Base-by-base conservation (phyloP, 106 monocot species). In the Dioscorea dumetorum region DNA sequence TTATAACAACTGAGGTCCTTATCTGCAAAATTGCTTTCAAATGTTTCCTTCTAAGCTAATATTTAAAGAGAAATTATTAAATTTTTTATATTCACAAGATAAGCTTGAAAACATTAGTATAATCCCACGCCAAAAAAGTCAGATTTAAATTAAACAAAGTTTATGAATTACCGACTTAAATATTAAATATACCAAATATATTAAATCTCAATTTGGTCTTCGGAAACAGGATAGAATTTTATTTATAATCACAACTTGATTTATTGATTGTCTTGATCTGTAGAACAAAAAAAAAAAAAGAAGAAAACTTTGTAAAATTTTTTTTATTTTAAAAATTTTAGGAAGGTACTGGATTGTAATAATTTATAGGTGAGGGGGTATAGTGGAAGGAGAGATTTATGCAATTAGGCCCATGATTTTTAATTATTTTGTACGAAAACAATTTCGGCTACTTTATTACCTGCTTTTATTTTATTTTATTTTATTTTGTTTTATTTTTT, bases 371-470 rank as follows among this genome's bases (percentile, higher is more conserved):
- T 54, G 4, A 19, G 54, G 54, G 8, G 12, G 28, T 28, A 28
- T 28, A 28, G 1, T 1, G 28, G 28, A 28, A 28, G 28, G 28
- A 28, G 28, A 3, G 28, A 19, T 12, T 68, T 53, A 8, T 41
- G 41, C 41, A 41, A 41, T 10, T 6, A 41, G 41, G 19, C 59
- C 59, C 22, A 19, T 59, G 1, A 7, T 11, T 59, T 59, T 59
- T 59, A 23, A 20, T 34, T 31, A 62, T 28, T 72, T 50, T 62
- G 53, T 62, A 23, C 53, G 48, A 78, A 83, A 72, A 75, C 71
- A 83, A 83, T 71, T 83, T 76, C 22, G 76, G 68, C 67, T 75
- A 76, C 84, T 85, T 85, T 81, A 28, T 28, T 28, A 81, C 50
- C 63, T 72, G 58, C 68, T 52, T 70, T 62, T 28, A 69, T 48